Base-by-base conservation (phyloP, 176 grass and related monocot species). In the Alopecurus myosuroides region DNA sequence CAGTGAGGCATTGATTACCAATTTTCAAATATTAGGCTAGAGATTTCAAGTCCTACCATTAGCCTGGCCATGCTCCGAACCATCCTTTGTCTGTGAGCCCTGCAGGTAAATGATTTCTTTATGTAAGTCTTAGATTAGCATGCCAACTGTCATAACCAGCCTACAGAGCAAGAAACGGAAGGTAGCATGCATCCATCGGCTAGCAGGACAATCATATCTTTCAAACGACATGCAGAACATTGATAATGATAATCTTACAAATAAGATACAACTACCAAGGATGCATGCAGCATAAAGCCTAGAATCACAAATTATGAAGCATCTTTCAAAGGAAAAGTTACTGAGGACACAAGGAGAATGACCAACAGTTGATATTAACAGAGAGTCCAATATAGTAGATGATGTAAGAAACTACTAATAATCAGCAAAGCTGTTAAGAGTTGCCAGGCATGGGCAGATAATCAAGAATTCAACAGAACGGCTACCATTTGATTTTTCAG, bases 1-100 rank as follows among this genome's bases (percentile, higher is more conserved):
- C 28, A 56, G 4, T 28, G 53, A n/a, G 15, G 34, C 33, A 70
- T 1, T 15, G 60, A 23, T 10, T 78, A 81, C 41, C 64, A 35
- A 29, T 50, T 82, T 70, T 72, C 23, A 42, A 72, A 41, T 73
- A 34, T 22, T 74, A 73, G 9, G 31, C 4, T 75, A 84, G 70
- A 61, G 76, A 60, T 66, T 78, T 79, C 6, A 73, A 46, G 46
- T 48, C 82, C 58, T 92, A 92, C 86, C 90, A 83, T 92, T 88
- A 60, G 28, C 30, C 20, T 72, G 66, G 5, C 78, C 82, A 69
- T 66, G 82, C 74, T 92, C 90, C 68, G 90, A 88, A 82, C 63
- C 74, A 82, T 88, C 82, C 86, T 88, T 92, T 82, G 56, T 52
- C 66, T 31, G 84, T 36, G 90, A 88, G 82, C 65, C 82, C 90